Evolutionary conservation across 495 filamentous ascomycete genomes (phyloP), one percentile per base, ranked within the genome.

Genomic region (Cryomyces antarcticus): DNA sequence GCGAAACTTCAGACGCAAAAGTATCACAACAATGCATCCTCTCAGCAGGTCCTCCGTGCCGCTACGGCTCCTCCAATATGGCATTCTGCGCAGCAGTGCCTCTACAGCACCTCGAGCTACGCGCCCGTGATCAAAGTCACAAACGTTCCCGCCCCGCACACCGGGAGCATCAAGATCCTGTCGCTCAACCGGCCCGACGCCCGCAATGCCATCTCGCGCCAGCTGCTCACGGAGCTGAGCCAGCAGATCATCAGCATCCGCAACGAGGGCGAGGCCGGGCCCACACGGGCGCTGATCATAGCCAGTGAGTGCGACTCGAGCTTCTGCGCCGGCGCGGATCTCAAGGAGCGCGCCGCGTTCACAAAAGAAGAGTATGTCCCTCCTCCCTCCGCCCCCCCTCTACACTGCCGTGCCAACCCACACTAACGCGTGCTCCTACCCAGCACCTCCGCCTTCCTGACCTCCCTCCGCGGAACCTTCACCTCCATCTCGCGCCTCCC

Each of bases 241-340:
- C 58, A 69, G n/a, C 70, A 89, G 41, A 68, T 95, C 38, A 62
- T 73, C 41, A 66, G 68, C 31, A 70, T 95, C 28, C 68, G 76
- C 40, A 59, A 67, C 4, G 82, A 92, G 53, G 75, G 72, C 37
- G 73, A 73, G 34, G 62, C 62, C 6, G 70, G 72, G 7, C 58
- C 66, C 11, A 93, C 86, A 6, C 62, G 89, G 37, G 84, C 77
- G 0, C 51, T 97, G 50, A 72, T 96, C 13, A 46, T 96, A 2
- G 78, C 77, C 9, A 85, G 78, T 48, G 81, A 80, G 5, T 65
- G 78, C 12, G 83, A 94, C 36, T 64, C 70, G 3, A 75, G 73
- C 42, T 97, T 97, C 61, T 96, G 88, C 61, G 85, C 92, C 0
- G 89, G 89, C 30, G 89, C 89, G 1, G 88, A 97, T 50, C 58